Evolutionary conservation across 306 rosid genomes (phyloP).

Genomic region (Notholithocarpus densiflorus): DNA sequence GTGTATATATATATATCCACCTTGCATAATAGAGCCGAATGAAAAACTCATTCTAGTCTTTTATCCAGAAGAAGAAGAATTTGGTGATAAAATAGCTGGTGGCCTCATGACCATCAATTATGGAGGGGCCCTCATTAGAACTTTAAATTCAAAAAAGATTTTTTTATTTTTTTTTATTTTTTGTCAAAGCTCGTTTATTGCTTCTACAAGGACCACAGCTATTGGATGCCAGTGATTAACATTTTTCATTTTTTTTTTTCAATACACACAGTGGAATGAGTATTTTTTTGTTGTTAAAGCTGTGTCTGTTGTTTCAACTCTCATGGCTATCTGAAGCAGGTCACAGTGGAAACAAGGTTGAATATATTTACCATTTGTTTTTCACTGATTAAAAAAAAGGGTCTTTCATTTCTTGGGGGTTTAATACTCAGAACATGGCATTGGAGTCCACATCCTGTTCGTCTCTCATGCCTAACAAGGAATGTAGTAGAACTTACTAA

Average conservation of each 20-base stretch:
- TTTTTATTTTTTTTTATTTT: neutral
- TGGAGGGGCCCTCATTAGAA: neutral
- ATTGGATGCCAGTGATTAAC: neutral
- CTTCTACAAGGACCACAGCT: neutral
- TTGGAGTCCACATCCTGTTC: conserved; percentile 1
- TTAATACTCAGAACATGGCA: conserved; percentile 1
- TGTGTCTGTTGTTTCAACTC: too few species aligned
- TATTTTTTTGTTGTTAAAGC: neutral
- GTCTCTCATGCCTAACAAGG: conserved; percentile 22
- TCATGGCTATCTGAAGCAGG: too few species aligned
- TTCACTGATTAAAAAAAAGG: neutral
- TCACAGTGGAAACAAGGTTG: too few species aligned
- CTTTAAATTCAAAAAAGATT: neutral
- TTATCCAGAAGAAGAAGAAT: too few species aligned
- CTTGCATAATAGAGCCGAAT: too few species aligned
- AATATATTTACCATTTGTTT: neutral
- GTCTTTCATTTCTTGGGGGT: neutral
- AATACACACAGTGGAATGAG: neutral
- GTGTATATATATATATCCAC: too few species aligned
- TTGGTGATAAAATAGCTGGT: neutral
- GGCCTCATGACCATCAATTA: neutral
- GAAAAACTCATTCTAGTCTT: too few species aligned
- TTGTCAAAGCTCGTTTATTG: neutral
- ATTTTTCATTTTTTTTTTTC: neutral
- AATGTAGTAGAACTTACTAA: conserved; percentile 28